A percentile compares a stretch with the other conserved stretches of the same genome.
Conservation (phyloP, 1,284 basidiomycete species). For the Neonothopanus nambi region DNA sequence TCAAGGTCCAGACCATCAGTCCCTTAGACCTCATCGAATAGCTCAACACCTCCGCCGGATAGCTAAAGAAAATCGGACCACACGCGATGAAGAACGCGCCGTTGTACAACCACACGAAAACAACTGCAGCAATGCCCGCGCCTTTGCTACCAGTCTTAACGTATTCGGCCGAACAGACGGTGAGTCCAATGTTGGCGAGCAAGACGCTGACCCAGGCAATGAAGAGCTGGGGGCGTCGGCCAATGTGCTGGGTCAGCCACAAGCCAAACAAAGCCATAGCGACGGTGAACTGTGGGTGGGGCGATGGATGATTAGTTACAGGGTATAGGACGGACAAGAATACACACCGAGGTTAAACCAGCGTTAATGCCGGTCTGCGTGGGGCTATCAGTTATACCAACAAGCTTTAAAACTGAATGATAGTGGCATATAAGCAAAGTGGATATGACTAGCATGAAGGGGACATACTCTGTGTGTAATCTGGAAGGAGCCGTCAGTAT, state of each 20-base stretch:
- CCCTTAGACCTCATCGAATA: slow-evolving; percentile 16
- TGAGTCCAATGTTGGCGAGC: slow-evolving; percentile 14
- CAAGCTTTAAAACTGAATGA: slow-evolving; percentile 15
- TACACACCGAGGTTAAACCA: slow-evolving; percentile 11
- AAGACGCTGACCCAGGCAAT: slow-evolving; percentile 14
- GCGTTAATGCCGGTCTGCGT: slow-evolving; percentile 16
- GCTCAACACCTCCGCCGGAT: slow-evolving; percentile 16
- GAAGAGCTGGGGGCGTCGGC: slow-evolving; percentile 13
- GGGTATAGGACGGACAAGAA: background rate
- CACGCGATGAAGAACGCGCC: slow-evolving; percentile 16
- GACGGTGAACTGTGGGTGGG: background rate
- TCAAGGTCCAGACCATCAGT: slow-evolving; percentile 14
- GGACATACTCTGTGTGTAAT: slow-evolving; percentile 4
- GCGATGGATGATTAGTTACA: background rate
- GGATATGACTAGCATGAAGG: no score
- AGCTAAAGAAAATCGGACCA: slow-evolving; percentile 16
- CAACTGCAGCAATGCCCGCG: slow-evolving; percentile 17
- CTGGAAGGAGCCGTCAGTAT: background rate
- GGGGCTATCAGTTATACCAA: slow-evolving; percentile 13
- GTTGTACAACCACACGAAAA: slow-evolving; percentile 17
- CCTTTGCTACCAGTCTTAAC: slow-evolving; percentile 8
- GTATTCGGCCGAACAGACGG: slow-evolving; percentile 13
- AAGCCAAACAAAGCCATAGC: slow-evolving; percentile 10
- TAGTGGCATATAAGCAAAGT: no score
- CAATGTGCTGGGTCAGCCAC: slow-evolving; percentile 14